Evolutionary conservation across 2,329 filamentous ascomycete genomes (phyloP), one percentile per base, ranked within the genome.

Genomic region (Fusarium lateritium): DNA sequence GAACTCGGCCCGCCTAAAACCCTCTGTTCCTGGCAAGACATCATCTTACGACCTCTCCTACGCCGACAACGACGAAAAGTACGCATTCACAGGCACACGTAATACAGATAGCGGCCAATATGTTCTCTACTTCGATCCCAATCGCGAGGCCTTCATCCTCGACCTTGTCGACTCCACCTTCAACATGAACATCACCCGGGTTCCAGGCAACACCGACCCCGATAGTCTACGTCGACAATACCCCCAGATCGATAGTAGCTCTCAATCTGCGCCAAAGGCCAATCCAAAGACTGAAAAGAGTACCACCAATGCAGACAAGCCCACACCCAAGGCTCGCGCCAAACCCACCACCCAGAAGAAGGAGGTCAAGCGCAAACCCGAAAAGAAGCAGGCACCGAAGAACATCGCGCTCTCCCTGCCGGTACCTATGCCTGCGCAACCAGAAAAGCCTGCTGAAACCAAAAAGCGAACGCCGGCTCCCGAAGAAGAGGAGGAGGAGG

Each of bases 131-230:
- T 96, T 95, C 76, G 92, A 97, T 78, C 85, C 91, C 10, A 83
- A 85, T 19, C 89, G 88, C 53, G 89, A 95, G 75, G 91, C 87
- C 57, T 96, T 96, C 70, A 89, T 96, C 28, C 85, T 98, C 56
- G 94, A 98, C 81, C 89, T 89, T 52, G 83, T 98, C 56, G 89
- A 93, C 76, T 91, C 90, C n/a, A 90, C 90, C 39, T 92, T 97
- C 80, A 91, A 93, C 75, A 94, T 97, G 91, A 98, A 97, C 78
- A 81, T 97, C 55, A 89, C 88, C 53, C 88, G 86, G 56, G 89
- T 89, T 15, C 92, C 91, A 4, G 87, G 85, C 69, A 90, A 91
- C 73, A 82, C 84, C 55, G 88, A 93, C 70, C 80, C 85, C 54
- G 86, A 87, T 31, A 88, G 86, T 73, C 83, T 97, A 40, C 85